Evolutionary conservation across 495 filamentous ascomycete species (phyloP).

Genomic region (Penicillium ochrochloron): DNA sequence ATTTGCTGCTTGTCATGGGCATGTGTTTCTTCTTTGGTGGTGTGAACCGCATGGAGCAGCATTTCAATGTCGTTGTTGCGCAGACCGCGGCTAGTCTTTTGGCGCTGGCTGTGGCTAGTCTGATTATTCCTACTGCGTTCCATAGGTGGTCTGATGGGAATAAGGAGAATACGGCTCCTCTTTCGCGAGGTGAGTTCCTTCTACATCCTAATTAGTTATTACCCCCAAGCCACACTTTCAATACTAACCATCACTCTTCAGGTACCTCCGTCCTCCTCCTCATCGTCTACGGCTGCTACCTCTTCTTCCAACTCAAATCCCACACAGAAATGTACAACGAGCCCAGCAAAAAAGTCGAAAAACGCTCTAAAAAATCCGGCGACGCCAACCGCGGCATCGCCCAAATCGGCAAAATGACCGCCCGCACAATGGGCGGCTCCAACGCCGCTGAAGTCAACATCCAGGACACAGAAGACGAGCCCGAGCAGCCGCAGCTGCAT

Average conservation of each 20-base stretch:
- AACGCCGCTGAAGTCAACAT: constrained; percentile 50
- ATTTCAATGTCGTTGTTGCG: constrained; percentile 92
- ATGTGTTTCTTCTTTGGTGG: constrained; percentile 95
- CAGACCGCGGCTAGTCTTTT: constrained; percentile 87
- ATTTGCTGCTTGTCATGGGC: constrained; percentile 87
- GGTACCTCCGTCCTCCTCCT: constrained; percentile 77
- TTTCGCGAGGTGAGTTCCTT: constrained; percentile 44
- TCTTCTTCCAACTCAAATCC: constrained; percentile 82
- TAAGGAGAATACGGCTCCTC: constrained; percentile 30
- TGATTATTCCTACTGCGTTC: constrained; percentile 92
- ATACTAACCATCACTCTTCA: neutral
- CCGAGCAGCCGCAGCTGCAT: constrained; percentile 74
- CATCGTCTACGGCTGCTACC: constrained; percentile 75
- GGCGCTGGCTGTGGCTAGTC: constrained; percentile 73
- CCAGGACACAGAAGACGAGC: constrained; percentile 58
- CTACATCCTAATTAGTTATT: neutral
- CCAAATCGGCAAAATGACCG: constrained; percentile 59
- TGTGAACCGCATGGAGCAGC: constrained; percentile 76
- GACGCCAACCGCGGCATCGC: constrained; percentile 65
- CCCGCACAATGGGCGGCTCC: constrained; percentile 40
- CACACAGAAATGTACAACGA: constrained; percentile 76
- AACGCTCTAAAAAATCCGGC: constrained; percentile 58
- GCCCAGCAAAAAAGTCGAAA: constrained; percentile 70
- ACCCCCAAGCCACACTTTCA: neutral
- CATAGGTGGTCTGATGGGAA: constrained; percentile 54